Evolutionary conservation across 2,329 filamentous ascomycete species (phyloP).

Genomic region (Beauveria pseudobassiana): DNA sequence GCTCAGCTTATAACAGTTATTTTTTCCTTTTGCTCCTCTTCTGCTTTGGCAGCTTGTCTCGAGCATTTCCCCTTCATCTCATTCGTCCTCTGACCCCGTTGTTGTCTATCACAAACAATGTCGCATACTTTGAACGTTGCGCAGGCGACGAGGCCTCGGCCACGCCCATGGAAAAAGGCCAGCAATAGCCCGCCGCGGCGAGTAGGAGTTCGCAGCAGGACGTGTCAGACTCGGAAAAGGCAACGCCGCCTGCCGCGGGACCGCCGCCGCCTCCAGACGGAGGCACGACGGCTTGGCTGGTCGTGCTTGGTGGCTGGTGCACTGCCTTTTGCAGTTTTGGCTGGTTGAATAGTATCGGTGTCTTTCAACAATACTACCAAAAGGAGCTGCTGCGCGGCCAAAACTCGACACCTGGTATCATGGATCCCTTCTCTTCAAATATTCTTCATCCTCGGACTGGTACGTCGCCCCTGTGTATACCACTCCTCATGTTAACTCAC

Average conservation of each 20-base stretch:
- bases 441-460: constrained; percentile 45
- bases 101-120: background rate
- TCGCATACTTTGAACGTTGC: background rate
- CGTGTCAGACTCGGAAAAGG: constrained; percentile 1
- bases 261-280: constrained; percentile 20
- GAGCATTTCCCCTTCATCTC: background rate
- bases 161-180: background rate
- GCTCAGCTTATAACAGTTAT: background rate
- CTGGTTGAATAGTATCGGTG: constrained; percentile 34
- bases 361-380: constrained; percentile 54
- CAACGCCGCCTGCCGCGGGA: background rate
- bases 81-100: background rate
- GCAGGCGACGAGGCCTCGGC: background rate
- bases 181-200: background rate
- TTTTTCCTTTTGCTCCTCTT: too few relatives aligned
- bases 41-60: background rate
- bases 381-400: constrained; percentile 38
- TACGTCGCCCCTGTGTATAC: constrained; percentile 15
- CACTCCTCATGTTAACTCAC: background rate
- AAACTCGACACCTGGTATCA: constrained; percentile 46
- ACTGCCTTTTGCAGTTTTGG: constrained; percentile 34
- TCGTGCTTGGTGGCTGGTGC: constrained; percentile 33
- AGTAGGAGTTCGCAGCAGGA: background rate
- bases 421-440: constrained; percentile 54
- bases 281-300: constrained; percentile 29